Evolutionary conservation across 257 asterid species (phyloP), one percentile per base, ranked within the genome.

Genomic region (Solanum virginianum): DNA sequence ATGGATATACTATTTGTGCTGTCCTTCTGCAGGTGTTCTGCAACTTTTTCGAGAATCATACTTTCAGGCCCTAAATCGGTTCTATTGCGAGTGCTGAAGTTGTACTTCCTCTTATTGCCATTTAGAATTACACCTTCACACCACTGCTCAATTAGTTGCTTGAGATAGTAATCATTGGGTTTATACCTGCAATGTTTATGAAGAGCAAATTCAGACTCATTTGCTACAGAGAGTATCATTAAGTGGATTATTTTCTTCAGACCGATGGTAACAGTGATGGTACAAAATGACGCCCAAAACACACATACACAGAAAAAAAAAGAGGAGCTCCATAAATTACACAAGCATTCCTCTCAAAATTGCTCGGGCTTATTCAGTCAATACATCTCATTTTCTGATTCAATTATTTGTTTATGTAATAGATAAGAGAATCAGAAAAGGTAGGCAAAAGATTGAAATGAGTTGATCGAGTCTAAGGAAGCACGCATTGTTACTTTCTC

Each of bases 91-190:
- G 91, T 84, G 88, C 87, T 80, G 49, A 86, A 87, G 71, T 62
- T 86, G 53, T 80, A 87, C 83, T 84, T 84, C 26, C 90, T 85
- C 84, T 20, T 83, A 59, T 69, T 85, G 79, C 87, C 91, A 83
- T 89, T 90, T 77, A 93, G 97, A 63, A 94, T 90, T 85, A 95
- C 94, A 43, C 97, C 98, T 91, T 96, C 98, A 86, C 98, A 94
- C 98, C 99, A 96, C 90, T 96, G 98, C 91, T 95, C 98, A 72
- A 96, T 91, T 53, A 96, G 93, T 88, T 91, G 98, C 91, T 94
- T 94, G 83, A 96, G 95, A 89, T 90, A 94, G 93, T 93, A 88
- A 88, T 96, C 99, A 83, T 94, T 94, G 83, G 97, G 92, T 87
- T 90, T 93, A 91, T 92, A 94, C 92, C 99, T 96, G 88, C 90